A percentile compares a stretch with the other conserved stretches of the same genome.
phyloP scores from a whole-genome alignment of 306 rosid species.

The Prunus mongolica region DNA sequence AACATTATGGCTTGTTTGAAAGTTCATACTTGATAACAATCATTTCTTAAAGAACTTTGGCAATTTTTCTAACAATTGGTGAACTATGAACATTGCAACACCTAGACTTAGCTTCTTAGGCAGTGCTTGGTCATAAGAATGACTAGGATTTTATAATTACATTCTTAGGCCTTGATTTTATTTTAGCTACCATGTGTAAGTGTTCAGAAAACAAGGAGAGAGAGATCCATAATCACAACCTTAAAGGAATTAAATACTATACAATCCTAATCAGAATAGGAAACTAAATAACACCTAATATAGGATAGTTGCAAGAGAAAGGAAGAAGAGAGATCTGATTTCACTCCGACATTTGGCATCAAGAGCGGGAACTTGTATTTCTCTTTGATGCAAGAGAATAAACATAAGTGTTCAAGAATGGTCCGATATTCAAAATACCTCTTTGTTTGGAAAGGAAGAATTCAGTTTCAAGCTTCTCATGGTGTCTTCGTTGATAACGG shows the following conservation, averaged over 20 bases:
- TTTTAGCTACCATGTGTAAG: neutral
- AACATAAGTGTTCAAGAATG: too few relatives aligned
- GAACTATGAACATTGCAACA: neutral
- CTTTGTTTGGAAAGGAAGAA: too few relatives aligned
- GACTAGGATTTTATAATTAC: neutral
- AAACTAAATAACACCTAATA: neutral
- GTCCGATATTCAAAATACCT: too few relatives aligned
- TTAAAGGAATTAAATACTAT: neutral
- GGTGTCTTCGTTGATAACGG: too few relatives aligned
- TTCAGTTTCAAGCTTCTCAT: too few relatives aligned
- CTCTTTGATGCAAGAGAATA: too few relatives aligned
- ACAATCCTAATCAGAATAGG: neutral
- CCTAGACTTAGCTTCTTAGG: neutral
- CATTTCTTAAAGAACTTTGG: neutral
- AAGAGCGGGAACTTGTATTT: too few relatives aligned
- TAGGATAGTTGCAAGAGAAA: neutral
- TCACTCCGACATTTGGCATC: neutral
- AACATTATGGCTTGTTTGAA: too few relatives aligned
- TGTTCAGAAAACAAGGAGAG: neutral
- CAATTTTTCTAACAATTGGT: neutral
- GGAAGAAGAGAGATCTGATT: neutral
- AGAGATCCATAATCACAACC: neutral
- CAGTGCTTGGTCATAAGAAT: neutral
- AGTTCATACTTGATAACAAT: neutral
- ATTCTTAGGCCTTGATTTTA: neutral